Evolutionary conservation across 768 basidiomycete species (phyloP).

Genomic region (Gymnopilus junonius): DNA sequence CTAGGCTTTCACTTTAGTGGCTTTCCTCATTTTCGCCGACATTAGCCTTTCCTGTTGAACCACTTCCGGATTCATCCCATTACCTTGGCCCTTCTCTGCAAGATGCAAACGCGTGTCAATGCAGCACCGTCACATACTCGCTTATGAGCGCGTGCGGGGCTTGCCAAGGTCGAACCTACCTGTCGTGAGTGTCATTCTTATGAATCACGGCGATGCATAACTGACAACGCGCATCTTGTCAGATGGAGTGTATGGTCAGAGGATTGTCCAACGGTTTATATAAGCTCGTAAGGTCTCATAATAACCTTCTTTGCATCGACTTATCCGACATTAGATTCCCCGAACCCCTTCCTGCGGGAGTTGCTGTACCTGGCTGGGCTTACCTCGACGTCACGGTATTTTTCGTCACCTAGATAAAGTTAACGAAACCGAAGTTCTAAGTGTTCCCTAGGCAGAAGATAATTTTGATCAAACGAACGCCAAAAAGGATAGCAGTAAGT

Average conservation of each 20-base stretch:
- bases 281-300: conserved; percentile 25
- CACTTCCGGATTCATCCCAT: conserved; percentile 32
- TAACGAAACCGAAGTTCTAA: not conserved
- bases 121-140: conserved; percentile 60
- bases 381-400: conserved; percentile 55
- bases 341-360: conserved; percentile 47
- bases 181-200: conserved; percentile 21
- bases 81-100: conserved; percentile 46
- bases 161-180: conserved; percentile 51
- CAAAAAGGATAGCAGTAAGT: conserved; percentile 38
- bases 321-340: conserved; percentile 44
- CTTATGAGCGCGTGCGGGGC: conserved; percentile 59
- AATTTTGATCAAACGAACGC: conserved; percentile 46
- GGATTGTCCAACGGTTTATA: conserved; percentile 48
- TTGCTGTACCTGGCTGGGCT: conserved; percentile 65
- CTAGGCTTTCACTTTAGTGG: not conserved
- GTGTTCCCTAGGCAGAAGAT: conserved; percentile 32
- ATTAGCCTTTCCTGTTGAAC: conserved; percentile 36
- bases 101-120: conserved; percentile 49
- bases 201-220: not conserved
- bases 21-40: not conserved
- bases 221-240: conserved; percentile 4
- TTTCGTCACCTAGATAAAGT: no score
- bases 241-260: conserved; percentile 58
- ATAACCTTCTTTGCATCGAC: not conserved